Evolutionary conservation across 108 stramenopile genomes (phyloP).

Genomic region (Mediolabrus comicus): DNA sequence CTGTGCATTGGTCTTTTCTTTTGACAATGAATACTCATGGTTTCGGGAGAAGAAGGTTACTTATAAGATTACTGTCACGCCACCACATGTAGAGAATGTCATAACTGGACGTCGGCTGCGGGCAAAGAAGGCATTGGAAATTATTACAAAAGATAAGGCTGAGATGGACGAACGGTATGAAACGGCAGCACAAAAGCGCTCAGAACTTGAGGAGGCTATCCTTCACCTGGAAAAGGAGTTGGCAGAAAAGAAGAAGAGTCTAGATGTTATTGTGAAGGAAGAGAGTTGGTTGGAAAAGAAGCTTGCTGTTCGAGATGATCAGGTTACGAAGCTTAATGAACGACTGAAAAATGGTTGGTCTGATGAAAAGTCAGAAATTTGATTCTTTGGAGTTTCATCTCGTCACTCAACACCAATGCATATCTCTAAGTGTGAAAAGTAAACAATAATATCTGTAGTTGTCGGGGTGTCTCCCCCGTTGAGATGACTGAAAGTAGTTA

Average conservation of each 20-base stretch:
- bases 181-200: conserved; percentile 35
- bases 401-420: neutral
- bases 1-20: conserved; percentile 72
- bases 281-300: conserved; percentile 66
- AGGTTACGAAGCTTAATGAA: conserved; percentile 50
- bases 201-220: conserved; percentile 48
- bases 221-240: conserved; percentile 53
- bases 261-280: conserved; percentile 59
- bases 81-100: conserved; percentile 62
- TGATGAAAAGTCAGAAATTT: conserved; percentile 58
- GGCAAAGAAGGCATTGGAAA: conserved; percentile 72
- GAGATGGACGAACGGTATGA: conserved; percentile 46
- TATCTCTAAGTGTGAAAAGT: neutral
- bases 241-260: conserved; percentile 58
- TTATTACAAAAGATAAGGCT: conserved; percentile 54
- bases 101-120: conserved; percentile 68
- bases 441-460: too few relatives aligned
- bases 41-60: conserved; percentile 79
- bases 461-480: neutral
- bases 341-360: conserved; percentile 75
- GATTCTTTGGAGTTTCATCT: neutral
- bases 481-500: neutral
- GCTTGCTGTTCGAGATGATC: conserved; percentile 57
- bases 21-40: conserved; percentile 90
- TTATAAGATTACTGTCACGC: conserved; percentile 76